phyloP scores from a whole-genome alignment of 1,284 basidiomycete species.

The Papiliotrema nemorosa region DNA sequence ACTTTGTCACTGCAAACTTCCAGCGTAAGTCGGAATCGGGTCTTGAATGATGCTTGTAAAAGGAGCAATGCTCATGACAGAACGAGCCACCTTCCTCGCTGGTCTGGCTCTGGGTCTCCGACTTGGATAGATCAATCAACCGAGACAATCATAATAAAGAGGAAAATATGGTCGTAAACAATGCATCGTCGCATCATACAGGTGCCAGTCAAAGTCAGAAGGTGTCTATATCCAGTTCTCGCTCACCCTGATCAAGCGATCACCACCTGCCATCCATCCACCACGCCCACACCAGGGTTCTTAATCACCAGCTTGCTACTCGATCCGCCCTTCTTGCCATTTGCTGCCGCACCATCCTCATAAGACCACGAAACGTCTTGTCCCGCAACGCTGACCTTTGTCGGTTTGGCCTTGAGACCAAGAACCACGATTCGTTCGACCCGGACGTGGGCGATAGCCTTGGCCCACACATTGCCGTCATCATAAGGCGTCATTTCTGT shows the following conservation, averaged over 20 bases:
- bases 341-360: conserved; percentile 55
- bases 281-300: conserved; percentile 67
- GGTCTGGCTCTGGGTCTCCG: conserved; percentile 54
- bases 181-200: neutral
- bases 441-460: conserved; percentile 61
- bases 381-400: conserved; percentile 53
- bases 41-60: too few relatives aligned
- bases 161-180: neutral
- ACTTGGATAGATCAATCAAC: conserved; percentile 44
- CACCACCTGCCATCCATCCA: conserved; percentile 66
- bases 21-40: conserved; percentile 56
- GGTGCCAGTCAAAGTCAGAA: too few relatives aligned
- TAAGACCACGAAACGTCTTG: conserved; percentile 55
- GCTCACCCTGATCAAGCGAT: neutral
- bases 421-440: conserved; percentile 77
- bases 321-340: conserved; percentile 58
- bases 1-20: conserved; percentile 91
- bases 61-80: conserved; percentile 18
- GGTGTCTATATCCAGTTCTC: neutral
- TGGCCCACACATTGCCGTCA: conserved; percentile 63
- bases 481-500: conserved; percentile 48
- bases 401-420: conserved; percentile 62
- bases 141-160: neutral
- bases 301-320: conserved; percentile 69
- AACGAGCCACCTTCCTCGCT: conserved; percentile 54